Percentiles rank a stretch among this genome's conserved stretches.
phyloP scores from a whole-genome alignment of 2,329 filamentous ascomycete species.

The Aspergillus phoenicis region DNA sequence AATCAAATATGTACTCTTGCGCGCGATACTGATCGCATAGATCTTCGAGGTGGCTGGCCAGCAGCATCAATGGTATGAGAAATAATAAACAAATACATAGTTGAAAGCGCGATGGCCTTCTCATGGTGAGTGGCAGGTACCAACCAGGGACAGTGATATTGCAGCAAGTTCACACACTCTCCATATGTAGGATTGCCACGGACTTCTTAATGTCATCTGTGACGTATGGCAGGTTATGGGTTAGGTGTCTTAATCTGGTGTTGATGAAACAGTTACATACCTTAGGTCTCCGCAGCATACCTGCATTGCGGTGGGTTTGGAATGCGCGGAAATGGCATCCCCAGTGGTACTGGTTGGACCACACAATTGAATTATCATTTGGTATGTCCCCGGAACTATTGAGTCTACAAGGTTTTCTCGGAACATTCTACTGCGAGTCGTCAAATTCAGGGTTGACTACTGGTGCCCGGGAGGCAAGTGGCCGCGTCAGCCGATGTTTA shows the following conservation, averaged over 20 bases:
- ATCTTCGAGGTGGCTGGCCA: constrained; percentile 36
- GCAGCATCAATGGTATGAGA: constrained; percentile 31
- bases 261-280: too few relatives aligned
- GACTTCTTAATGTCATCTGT: too few relatives aligned
- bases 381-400: too few relatives aligned
- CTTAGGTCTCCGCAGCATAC: too few relatives aligned
- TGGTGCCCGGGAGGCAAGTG: neutral
- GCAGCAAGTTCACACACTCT: neutral
- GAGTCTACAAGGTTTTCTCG: too few relatives aligned
- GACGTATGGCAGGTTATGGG: too few relatives aligned
- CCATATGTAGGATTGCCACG: neutral
- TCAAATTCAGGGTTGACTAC: neutral
- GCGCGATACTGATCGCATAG: constrained; percentile 40
- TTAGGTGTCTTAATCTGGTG: too few relatives aligned
- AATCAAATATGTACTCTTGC: constrained; percentile 37
- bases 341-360: too few relatives aligned
- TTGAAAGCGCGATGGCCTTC: constrained; percentile 31
- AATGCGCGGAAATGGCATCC: too few relatives aligned
- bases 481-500: neutral
- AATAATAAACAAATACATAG: constrained; percentile 28
- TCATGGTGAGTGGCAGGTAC: constrained; percentile 27
- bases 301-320: too few relatives aligned
- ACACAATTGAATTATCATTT: too few relatives aligned
- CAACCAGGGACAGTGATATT: neutral
- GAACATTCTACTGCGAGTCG: neutral